Percentiles rank a stretch among this genome's conserved stretches.
These are phyloP conservation scores for Aspergillus conjunctus DNA, from an alignment of 495 filamentous ascomycete genomes.

Conservation along the genomic window DNA sequence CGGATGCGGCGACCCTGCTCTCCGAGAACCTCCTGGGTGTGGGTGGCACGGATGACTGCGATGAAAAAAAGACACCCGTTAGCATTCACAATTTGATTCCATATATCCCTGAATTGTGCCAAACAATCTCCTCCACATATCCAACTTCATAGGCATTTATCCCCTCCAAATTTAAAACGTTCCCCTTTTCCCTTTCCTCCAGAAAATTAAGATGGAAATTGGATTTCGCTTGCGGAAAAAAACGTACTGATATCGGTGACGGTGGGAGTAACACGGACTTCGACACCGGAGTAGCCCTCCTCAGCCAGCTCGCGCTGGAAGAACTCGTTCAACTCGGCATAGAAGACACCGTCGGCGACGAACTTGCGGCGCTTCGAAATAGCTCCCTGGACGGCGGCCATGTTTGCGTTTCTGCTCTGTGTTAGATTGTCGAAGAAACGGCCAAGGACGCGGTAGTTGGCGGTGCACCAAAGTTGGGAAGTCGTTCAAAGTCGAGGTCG, in stretches of 20 bases:
- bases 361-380: slow-evolving; percentile 99
- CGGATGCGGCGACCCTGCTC: slow-evolving; percentile 99
- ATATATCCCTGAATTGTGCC: too few relatives aligned
- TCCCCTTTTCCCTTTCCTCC: background rate
- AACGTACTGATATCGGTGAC: slow-evolving; percentile 96
- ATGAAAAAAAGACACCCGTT: slow-evolving; percentile 38
- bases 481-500: slow-evolving; percentile 36
- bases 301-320: slow-evolving; percentile 99
- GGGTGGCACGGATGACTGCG: slow-evolving; percentile 93
- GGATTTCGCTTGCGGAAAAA: slow-evolving; percentile 22
- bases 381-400: slow-evolving; percentile 69
- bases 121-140: slow-evolving; percentile 2
- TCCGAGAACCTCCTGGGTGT: slow-evolving; percentile 99
- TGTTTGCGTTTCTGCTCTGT: slow-evolving; percentile 52
- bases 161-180: slow-evolving; percentile 14
- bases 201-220: slow-evolving; percentile 12
- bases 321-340: slow-evolving; percentile 99
- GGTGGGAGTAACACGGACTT: slow-evolving; percentile 98
- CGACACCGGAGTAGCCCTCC: slow-evolving; percentile 99
- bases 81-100: slow-evolving; percentile 30
- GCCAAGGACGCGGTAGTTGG: slow-evolving; percentile 31
- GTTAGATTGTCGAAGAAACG: slow-evolving; percentile 43
- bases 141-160: background rate
- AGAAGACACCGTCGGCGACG: slow-evolving; percentile 99
- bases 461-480: slow-evolving; percentile 30